A percentile compares a stretch with the other conserved stretches of the same genome.
Conservation (phyloP, 208 protist species). For the Trypanosoma rangeli region DNA sequence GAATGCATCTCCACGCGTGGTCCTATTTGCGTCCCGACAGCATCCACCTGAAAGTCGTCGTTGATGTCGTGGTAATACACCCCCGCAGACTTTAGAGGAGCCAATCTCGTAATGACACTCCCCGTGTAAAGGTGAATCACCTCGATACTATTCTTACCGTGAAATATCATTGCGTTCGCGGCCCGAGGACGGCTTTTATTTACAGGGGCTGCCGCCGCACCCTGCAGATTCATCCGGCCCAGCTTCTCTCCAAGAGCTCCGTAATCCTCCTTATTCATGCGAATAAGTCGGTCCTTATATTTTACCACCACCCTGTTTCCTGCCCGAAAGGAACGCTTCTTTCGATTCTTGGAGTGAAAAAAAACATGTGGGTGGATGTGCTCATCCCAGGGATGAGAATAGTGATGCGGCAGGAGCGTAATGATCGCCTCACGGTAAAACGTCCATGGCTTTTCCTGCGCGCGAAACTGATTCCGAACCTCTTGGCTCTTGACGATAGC, state of each 20-base stretch:
- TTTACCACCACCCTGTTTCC: constrained; percentile 44
- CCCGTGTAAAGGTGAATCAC: constrained; percentile 91
- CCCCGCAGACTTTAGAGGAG: constrained; percentile 56
- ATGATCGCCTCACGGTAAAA: constrained; percentile 76
- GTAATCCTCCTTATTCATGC: constrained; percentile 71
- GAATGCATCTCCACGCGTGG: constrained; percentile 37
- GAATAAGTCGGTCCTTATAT: constrained; percentile 64
- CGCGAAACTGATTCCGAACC: constrained; percentile 19
- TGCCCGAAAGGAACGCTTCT: constrained; percentile 23
- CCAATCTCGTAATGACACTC: constrained; percentile 56
- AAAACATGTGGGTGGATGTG: constrained; percentile 67
- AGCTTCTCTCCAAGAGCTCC: constrained; percentile 58
- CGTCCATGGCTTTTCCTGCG: constrained; percentile 73
- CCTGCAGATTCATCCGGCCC: constrained; percentile 26
- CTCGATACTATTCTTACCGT: constrained; percentile 73
- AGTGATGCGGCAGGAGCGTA: constrained; percentile 80
- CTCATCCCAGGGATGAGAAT: constrained; percentile 82
- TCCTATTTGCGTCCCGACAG: constrained; percentile 62
- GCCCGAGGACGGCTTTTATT: constrained; percentile 8
- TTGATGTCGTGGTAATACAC: constrained; percentile 88
- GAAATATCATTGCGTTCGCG: constrained; percentile 86
- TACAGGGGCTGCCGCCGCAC: constrained; percentile 10
- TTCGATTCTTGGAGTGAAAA: constrained; percentile 55
- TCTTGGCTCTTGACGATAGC: background rate
- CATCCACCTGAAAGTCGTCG: constrained; percentile 81